These are phyloP conservation scores for Bipolaris zeicola DNA, from an alignment of 2,329 filamentous ascomycete species.

Conservation along the genomic window DNA sequence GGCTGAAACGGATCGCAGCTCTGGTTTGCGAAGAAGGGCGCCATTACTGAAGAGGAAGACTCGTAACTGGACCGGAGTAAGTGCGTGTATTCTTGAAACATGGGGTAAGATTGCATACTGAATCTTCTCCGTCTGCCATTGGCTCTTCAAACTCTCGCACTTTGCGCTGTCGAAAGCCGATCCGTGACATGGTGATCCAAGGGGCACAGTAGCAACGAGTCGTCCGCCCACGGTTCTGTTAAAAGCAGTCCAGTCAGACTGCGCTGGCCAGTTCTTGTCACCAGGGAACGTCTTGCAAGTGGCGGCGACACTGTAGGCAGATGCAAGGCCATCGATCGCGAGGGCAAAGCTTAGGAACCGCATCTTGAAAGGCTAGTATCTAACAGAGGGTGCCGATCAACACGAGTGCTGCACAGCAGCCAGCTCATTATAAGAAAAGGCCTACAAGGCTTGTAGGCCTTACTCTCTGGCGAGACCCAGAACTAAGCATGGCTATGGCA, in stretches of 20 bases:
- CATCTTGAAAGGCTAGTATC: slow-evolving; percentile 1
- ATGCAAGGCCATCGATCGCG: slow-evolving; percentile 10
- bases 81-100: not conserved
- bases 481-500: not conserved
- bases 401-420: not conserved
- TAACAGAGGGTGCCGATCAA: not conserved
- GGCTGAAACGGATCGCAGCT: slow-evolving; percentile 32
- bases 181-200: slow-evolving; percentile 29
- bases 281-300: slow-evolving; percentile 32
- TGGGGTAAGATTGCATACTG: slow-evolving; percentile 11
- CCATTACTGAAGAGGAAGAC: slow-evolving; percentile 34
- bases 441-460: not conserved
- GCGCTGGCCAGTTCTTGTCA: slow-evolving; percentile 28
- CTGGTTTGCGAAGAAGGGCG: slow-evolving; percentile 30
- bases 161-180: slow-evolving; percentile 17
- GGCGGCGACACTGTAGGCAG: slow-evolving; percentile 1
- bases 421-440: slow-evolving; percentile 6
- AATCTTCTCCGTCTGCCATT: slow-evolving; percentile 23
- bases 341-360: slow-evolving; percentile 1
- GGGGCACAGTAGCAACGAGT: slow-evolving; percentile 28
- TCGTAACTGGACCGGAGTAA: slow-evolving; percentile 15
- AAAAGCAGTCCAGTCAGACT: slow-evolving; percentile 22
- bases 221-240: slow-evolving; percentile 26
- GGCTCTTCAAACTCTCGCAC: slow-evolving; percentile 20
- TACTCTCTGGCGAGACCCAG: not conserved